phyloP scores from a whole-genome alignment of 2,329 filamentous ascomycete genomes.

The Botrytis byssoidea region DNA sequence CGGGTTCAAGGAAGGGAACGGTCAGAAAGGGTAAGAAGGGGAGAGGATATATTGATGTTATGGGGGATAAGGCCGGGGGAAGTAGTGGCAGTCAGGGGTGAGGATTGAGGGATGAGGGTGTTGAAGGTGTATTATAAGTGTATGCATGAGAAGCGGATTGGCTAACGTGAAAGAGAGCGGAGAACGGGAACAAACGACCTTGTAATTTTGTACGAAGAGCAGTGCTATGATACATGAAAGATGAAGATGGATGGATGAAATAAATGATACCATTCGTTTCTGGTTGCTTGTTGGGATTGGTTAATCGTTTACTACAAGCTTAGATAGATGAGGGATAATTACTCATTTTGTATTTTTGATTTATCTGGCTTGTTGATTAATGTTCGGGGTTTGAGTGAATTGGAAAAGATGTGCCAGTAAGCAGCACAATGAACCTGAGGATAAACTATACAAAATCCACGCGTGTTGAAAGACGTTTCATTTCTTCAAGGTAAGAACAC shows the following conservation, averaged over 20 bases:
- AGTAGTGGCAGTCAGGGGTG: neutral
- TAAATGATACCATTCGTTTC: neutral
- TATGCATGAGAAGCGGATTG: neutral
- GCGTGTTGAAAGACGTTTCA: neutral
- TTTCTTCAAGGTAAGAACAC: neutral
- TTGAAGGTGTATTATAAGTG: constrained; percentile 12
- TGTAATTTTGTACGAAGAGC: neutral
- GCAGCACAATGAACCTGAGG: neutral
- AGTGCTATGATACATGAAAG: neutral
- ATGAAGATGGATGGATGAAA: neutral
- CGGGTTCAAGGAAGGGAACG: constrained; percentile 61
- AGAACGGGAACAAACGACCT: neutral
- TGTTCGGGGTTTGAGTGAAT: neutral
- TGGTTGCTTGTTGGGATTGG: neutral
- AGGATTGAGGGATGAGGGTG: neutral
- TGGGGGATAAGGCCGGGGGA: constrained; percentile 50
- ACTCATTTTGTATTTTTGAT: neutral
- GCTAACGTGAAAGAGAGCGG: neutral
- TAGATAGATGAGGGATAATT: neutral
- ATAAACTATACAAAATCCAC: neutral
- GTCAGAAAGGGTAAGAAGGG: constrained; percentile 73
- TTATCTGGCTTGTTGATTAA: neutral
- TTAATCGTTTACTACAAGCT: neutral
- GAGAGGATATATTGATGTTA: constrained; percentile 91
- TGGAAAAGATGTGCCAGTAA: neutral